Percentiles rank a stretch among this genome's conserved stretches.
Conservation (phyloP, 2,329 filamentous ascomycete species). For the Ceratocystis harringtonii region DNA sequence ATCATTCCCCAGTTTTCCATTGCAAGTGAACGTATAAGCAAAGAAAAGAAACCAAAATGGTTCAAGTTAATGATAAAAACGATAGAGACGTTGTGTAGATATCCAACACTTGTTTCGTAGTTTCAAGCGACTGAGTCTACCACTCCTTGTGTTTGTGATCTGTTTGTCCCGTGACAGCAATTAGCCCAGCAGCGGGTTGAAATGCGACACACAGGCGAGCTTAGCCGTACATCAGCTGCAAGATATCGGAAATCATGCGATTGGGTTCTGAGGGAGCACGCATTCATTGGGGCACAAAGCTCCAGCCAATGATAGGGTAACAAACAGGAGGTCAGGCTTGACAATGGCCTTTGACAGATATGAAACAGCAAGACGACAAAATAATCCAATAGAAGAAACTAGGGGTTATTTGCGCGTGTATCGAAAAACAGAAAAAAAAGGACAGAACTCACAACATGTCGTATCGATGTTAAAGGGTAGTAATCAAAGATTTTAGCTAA, state of each 20-base stretch:
- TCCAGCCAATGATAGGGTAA: neutral
- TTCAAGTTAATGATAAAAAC: neutral
- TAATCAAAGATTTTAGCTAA: neutral
- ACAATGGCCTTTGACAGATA: neutral
- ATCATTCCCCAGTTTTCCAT: conserved; percentile 16
- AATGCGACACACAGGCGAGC: neutral
- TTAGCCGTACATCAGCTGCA: neutral
- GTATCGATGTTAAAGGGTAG: neutral
- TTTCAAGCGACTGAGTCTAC: neutral
- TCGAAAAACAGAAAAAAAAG: neutral
- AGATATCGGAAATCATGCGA: neutral
- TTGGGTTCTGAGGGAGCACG: neutral
- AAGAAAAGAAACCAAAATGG: neutral
- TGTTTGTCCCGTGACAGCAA: neutral
- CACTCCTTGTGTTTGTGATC: neutral
- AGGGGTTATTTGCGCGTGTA: neutral
- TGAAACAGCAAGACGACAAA: neutral
- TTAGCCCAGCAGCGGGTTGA: neutral
- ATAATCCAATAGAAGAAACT: neutral
- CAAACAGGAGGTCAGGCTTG: neutral
- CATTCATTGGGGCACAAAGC: conserved; percentile 5
- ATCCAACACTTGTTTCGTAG: neutral
- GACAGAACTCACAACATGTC: neutral
- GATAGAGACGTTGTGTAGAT: neutral
- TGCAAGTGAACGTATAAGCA: neutral